Evolutionary conservation across 2,329 filamentous ascomycete species (phyloP).

Genomic region (Pseudogymnoascus sp.): DNA sequence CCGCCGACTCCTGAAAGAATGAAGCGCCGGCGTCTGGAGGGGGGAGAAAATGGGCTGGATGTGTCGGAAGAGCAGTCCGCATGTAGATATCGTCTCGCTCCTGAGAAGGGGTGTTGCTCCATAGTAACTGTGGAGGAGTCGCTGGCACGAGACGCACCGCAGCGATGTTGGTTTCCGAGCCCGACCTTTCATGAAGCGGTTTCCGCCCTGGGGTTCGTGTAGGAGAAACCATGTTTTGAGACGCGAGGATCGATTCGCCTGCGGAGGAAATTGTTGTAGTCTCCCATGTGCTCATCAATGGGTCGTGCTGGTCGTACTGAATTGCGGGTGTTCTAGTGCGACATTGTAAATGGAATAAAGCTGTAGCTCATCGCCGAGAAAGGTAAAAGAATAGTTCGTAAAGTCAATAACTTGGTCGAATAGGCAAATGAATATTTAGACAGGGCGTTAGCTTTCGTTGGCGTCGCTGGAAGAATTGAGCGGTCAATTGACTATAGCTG

Average conservation of each 20-base stretch:
- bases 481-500: background rate
- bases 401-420: background rate
- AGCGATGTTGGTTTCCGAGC: slow-evolving; percentile 13
- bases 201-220: slow-evolving; percentile 6
- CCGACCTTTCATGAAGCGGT: slow-evolving; percentile 11
- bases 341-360: slow-evolving; percentile 6
- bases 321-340: background rate
- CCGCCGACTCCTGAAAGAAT: slow-evolving; percentile 13
- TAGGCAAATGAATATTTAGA: slow-evolving; percentile 2
- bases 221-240: slow-evolving; percentile 11
- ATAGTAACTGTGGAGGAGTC: slow-evolving; percentile 2
- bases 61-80: slow-evolving; percentile 26
- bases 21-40: slow-evolving; percentile 20
- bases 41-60: slow-evolving; percentile 24
- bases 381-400: background rate
- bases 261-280: background rate
- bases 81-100: slow-evolving; percentile 23
- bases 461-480: slow-evolving; percentile 2
- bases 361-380: background rate
- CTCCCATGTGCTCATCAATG: slow-evolving; percentile 6
- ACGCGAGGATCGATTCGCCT: slow-evolving; percentile 3
- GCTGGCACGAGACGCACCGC: slow-evolving; percentile 9
- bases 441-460: background rate
- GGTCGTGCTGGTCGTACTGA: slow-evolving; percentile 4
- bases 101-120: slow-evolving; percentile 9